These are phyloP conservation scores for Trichophyton mentagrophytes DNA, from an alignment of 2,329 filamentous ascomycete species.

Conservation along the genomic window DNA sequence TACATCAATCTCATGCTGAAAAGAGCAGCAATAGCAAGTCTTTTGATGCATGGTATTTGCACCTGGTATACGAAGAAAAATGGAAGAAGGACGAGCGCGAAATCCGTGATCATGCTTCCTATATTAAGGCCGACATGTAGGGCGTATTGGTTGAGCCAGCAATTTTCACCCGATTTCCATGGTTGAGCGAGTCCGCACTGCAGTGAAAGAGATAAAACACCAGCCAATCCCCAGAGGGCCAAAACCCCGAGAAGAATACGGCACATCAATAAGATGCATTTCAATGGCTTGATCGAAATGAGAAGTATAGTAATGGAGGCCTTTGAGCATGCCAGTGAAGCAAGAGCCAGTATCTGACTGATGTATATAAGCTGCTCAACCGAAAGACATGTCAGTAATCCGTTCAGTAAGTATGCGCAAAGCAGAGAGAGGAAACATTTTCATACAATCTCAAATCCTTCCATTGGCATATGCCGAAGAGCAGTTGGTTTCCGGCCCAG, in stretches of 20 bases:
- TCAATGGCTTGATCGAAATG: constrained; percentile 17
- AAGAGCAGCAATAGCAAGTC: constrained; percentile 14
- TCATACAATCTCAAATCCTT: constrained; percentile 15
- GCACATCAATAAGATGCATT: constrained; percentile 13
- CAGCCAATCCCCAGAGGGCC: constrained; percentile 13
- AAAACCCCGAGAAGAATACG: constrained; percentile 12
- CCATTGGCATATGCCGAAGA: constrained; percentile 12
- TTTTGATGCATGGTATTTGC: constrained; percentile 12
- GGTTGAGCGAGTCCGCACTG: constrained; percentile 16
- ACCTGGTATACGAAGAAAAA: constrained; percentile 17
- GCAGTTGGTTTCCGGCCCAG: constrained; percentile 13
- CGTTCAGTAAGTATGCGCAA: background rate
- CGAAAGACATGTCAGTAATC: too few relatives aligned
- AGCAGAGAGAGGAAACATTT: background rate
- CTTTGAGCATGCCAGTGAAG: constrained; percentile 15
- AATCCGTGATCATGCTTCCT: constrained; percentile 16
- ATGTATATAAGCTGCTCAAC: constrained; percentile 14
- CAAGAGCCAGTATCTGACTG: constrained; percentile 16
- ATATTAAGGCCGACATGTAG: constrained; percentile 14
- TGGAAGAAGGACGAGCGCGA: constrained; percentile 15
- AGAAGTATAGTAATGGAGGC: constrained; percentile 16
- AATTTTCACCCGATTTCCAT: constrained; percentile 14
- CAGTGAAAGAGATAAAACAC: constrained; percentile 14
- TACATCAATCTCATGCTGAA: constrained; percentile 17
- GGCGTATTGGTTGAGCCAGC: constrained; percentile 16